Percentiles rank a stretch among this genome's conserved stretches.
These are phyloP conservation scores for Irpex lacteus DNA, from an alignment of 1,284 basidiomycete species.

Conservation along the genomic window DNA sequence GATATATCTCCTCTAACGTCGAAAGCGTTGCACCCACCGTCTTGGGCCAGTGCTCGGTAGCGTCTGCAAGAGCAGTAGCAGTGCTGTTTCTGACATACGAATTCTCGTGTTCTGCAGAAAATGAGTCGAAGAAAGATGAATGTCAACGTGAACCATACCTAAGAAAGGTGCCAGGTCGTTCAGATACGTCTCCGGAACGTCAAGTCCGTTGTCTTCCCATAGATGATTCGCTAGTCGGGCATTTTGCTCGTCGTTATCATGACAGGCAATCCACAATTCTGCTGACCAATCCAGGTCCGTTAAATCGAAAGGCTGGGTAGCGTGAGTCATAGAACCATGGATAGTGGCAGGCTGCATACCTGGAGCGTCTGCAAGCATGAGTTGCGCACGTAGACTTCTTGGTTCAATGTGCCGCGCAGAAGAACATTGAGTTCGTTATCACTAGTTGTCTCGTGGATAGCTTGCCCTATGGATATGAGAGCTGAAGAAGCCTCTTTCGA, in stretches of 20 bases:
- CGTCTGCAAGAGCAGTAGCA: conserved; percentile 79
- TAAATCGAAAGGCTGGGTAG: conserved; percentile 83
- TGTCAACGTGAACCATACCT: conserved; percentile 42
- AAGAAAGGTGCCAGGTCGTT: conserved; percentile 66
- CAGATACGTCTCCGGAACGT: conserved; percentile 79
- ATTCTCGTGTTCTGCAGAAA: conserved; percentile 67
- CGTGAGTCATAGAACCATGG: neutral
- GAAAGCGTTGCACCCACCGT: conserved; percentile 48
- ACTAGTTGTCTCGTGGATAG: conserved; percentile 69
- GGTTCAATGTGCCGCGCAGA: conserved; percentile 75
- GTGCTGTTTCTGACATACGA: conserved; percentile 77
- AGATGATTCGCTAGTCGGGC: conserved; percentile 77
- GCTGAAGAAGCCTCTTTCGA: conserved; percentile 86
- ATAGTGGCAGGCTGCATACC: conserved; percentile 37
- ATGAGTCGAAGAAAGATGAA: neutral
- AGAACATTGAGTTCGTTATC: conserved; percentile 65
- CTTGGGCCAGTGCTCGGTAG: conserved; percentile 73
- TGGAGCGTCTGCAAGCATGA: conserved; percentile 91
- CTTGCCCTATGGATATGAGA: conserved; percentile 82
- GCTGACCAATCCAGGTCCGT: conserved; percentile 94
- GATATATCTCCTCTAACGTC: conserved; percentile 72
- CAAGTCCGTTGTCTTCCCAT: conserved; percentile 97
- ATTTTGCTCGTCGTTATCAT: conserved; percentile 94
- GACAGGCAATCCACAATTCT: conserved; percentile 86
- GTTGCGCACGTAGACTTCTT: conserved; percentile 88